Evolutionary conservation across 2,329 filamentous ascomycete species (phyloP), one percentile per base, ranked within the genome.

Genomic region (Macrophomina phaseolina): DNA sequence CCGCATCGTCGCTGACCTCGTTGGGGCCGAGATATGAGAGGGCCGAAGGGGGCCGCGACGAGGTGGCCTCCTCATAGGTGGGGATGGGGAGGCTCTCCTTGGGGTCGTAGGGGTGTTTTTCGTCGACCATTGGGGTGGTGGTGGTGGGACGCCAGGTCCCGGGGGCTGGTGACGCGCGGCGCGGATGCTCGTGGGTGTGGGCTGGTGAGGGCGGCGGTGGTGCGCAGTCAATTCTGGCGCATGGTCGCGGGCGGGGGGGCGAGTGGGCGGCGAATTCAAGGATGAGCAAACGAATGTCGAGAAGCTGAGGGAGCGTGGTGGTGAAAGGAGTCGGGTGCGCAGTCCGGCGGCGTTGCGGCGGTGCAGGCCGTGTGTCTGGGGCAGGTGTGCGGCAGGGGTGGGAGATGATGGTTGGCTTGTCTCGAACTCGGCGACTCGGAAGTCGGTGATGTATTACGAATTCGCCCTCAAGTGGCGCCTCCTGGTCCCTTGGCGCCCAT

Each of bases 21-120:
- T 87, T 84, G 68, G 83, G 81, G 49, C 84, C 84, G 46, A 83
- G 80, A 68, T 77, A 78, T 23, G 69, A 68, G 58, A 78, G 72
- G 36, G 79, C 80, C 28, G 86, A 87, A 40, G 79, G 75, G 23
- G 85, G 82, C 63, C 85, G 82, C 42, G 86, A 87, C 18, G 88
- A 87, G 68, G 87, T 86, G 69, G 92, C 92, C 81, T 96, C 92
- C 78, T 94, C 92, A 79, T 95, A 95, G 52, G 89, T 89, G 36
- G 92, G 92, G 76, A 95, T 94, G 38, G 92, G 90, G 53, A 90
- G 83, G 69, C 84, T 80, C 74, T 87, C 85, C 78, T 71, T 67
- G 58, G 72, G 69, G 28, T 78, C 75, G 71, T 80, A 80, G 52
- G 68, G 68, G 69, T 80, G 77, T 67, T 80, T 80, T 72, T 79